A percentile compares a stretch with the other conserved stretches of the same genome.
Evolutionary conservation across 768 basidiomycete species (phyloP).

Genomic region (Mycena metata): DNA sequence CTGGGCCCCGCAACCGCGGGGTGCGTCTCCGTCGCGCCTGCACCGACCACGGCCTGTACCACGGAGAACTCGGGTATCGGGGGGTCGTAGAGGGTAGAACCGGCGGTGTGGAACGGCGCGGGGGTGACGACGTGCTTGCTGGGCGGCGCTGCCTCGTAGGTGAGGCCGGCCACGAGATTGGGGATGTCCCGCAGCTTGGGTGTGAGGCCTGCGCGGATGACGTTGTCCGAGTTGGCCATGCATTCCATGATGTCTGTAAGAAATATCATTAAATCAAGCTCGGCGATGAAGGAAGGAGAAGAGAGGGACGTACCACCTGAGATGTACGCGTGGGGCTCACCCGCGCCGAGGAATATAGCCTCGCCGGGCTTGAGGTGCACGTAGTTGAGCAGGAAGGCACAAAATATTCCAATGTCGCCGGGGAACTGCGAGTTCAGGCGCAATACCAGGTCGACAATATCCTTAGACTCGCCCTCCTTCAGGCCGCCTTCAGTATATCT

Average conservation of each 20-base stretch:
- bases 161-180: slow-evolving; percentile 89
- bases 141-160: slow-evolving; percentile 81
- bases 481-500: slow-evolving; percentile 69
- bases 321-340: slow-evolving; percentile 97
- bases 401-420: slow-evolving; percentile 93
- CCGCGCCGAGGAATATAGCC: slow-evolving; percentile 95
- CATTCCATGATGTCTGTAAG: slow-evolving; percentile 94
- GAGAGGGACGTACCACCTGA: slow-evolving; percentile 77
- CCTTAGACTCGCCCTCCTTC: slow-evolving; percentile 57
- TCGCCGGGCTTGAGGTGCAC: slow-evolving; percentile 84
- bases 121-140: slow-evolving; percentile 80
- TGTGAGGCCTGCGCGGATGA: slow-evolving; percentile 97
- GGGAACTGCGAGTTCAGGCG: slow-evolving; percentile 82
- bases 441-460: slow-evolving; percentile 73
- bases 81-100: slow-evolving; percentile 81
- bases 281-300: slow-evolving; percentile 3
- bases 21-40: slow-evolving; percentile 66
- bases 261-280: slow-evolving; percentile 15
- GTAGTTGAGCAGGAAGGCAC: slow-evolving; percentile 90
- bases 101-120: slow-evolving; percentile 56
- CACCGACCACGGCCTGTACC: slow-evolving; percentile 66
- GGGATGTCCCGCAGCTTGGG: slow-evolving; percentile 96
- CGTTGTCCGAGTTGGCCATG: slow-evolving; percentile 99
- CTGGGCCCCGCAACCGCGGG: slow-evolving; percentile 84
- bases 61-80: slow-evolving; percentile 96